phyloP scores from a whole-genome alignment of 2,329 filamentous ascomycete genomes.

The Nectriaceae sp. region DNA sequence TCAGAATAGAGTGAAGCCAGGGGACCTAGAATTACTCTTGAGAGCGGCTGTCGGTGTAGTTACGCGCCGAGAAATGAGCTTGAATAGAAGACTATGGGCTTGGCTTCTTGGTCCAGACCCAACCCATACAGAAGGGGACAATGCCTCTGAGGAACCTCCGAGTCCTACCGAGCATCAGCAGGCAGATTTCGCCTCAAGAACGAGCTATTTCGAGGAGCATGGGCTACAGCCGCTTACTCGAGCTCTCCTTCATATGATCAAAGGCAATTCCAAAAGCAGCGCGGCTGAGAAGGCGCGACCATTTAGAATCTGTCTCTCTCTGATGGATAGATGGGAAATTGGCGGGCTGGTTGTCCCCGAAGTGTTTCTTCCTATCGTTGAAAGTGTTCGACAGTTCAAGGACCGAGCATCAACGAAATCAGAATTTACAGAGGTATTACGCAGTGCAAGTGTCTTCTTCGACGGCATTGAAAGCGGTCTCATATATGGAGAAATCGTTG shows the following conservation, averaged over 20 bases:
- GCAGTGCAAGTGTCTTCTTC: constrained; percentile 94
- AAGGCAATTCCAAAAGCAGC: constrained; percentile 33
- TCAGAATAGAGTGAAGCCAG: constrained; percentile 69
- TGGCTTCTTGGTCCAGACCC: constrained; percentile 88
- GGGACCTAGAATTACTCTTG: constrained; percentile 80
- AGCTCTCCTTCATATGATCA: constrained; percentile 78
- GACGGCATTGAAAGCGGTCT: constrained; percentile 94
- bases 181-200: constrained; percentile 56
- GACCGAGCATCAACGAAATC: constrained; percentile 61
- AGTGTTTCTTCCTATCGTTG: constrained; percentile 83
- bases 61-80: constrained; percentile 88
- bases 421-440: constrained; percentile 82
- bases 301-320: constrained; percentile 87
- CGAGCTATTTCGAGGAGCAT: constrained; percentile 80
- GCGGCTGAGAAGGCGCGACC: constrained; percentile 73
- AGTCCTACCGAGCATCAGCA: constrained; percentile 45
- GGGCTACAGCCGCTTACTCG: constrained; percentile 74
- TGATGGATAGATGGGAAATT: constrained; percentile 99
- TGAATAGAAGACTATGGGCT: constrained; percentile 92
- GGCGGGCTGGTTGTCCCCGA: constrained; percentile 86
- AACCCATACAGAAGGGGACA: constrained; percentile 49
- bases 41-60: constrained; percentile 86
- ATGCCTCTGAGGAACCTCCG: constrained; percentile 45
- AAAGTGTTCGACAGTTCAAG: constrained; percentile 77
- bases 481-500: constrained; percentile 83